Evolutionary conservation across 2,329 filamentous ascomycete genomes (phyloP).

Genomic region (Fusarium coffeatum): DNA sequence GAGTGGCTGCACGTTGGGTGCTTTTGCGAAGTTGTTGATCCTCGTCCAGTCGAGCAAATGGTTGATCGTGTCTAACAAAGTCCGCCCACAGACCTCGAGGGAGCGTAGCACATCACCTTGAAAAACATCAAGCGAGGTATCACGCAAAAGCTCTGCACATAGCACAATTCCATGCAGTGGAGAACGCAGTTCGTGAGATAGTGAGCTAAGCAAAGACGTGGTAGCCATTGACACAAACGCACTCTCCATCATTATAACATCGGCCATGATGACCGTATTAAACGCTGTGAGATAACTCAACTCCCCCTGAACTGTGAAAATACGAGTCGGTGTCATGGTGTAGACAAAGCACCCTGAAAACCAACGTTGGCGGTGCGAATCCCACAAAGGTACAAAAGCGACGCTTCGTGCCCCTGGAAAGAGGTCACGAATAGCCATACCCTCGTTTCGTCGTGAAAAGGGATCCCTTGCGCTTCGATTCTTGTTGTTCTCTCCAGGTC

Average conservation of each 20-base stretch:
- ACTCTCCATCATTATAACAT: slow-evolving; percentile 60
- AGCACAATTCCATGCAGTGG: slow-evolving; percentile 71
- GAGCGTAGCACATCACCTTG: slow-evolving; percentile 61
- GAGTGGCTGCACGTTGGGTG: neutral
- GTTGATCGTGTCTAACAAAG: slow-evolving; percentile 65
- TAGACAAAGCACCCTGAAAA: slow-evolving; percentile 63
- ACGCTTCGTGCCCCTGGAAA: slow-evolving; percentile 61
- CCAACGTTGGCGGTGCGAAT: slow-evolving; percentile 58
- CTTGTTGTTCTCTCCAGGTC: neutral
- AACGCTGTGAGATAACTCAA: slow-evolving; percentile 64
- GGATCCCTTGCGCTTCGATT: slow-evolving; percentile 2
- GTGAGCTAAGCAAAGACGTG: slow-evolving; percentile 68
- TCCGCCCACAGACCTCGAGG: slow-evolving; percentile 63
- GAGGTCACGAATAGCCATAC: slow-evolving; percentile 45
- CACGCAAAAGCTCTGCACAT: slow-evolving; percentile 63
- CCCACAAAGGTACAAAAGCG: slow-evolving; percentile 62
- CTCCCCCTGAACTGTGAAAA: slow-evolving; percentile 60
- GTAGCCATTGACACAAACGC: slow-evolving; percentile 59
- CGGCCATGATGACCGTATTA: slow-evolving; percentile 66
- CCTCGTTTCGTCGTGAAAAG: slow-evolving; percentile 36
- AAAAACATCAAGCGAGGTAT: slow-evolving; percentile 60
- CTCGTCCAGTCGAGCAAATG: slow-evolving; percentile 66
- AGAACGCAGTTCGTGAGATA: slow-evolving; percentile 71
- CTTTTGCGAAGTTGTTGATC: slow-evolving; percentile 57
- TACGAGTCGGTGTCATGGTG: slow-evolving; percentile 57